Percentiles rank a stretch among this genome's conserved stretches.
phyloP scores from a whole-genome alignment of 2,329 filamentous ascomycete genomes.

The Sporothrix pallida region DNA sequence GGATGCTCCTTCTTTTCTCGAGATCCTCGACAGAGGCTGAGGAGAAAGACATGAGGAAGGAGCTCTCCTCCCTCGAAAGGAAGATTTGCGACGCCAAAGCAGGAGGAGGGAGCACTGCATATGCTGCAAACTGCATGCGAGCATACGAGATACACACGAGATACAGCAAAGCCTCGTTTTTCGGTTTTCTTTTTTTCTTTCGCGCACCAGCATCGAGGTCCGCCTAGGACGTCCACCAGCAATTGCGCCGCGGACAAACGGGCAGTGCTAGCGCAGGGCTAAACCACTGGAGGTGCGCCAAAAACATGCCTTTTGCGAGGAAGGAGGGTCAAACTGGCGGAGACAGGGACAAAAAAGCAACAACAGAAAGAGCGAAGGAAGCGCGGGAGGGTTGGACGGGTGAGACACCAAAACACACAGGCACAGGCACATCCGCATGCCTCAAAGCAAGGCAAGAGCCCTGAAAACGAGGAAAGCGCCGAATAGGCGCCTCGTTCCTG shows the following conservation, averaged over 20 bases:
- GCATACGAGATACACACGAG: neutral
- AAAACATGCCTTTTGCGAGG: neutral
- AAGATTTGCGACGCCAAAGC: neutral
- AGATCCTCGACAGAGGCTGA: neutral
- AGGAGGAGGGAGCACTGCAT: neutral
- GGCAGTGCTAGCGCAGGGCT: conserved; percentile 16
- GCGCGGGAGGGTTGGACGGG: conserved; percentile 10
- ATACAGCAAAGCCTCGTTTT: neutral
- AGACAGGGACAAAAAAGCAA: conserved; percentile 1
- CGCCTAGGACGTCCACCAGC: neutral
- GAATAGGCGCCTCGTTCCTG: no score
- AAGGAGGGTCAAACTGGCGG: conserved; percentile 10
- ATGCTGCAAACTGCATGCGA: neutral
- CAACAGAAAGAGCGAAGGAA: conserved; percentile 2
- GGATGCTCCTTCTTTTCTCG: neutral
- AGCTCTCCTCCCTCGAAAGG: no score
- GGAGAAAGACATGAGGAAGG: no score
- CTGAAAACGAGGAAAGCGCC: neutral
- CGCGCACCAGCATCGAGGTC: neutral
- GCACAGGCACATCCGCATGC: neutral
- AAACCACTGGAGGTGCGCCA: conserved; percentile 6
- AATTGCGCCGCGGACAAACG: conserved; percentile 1
- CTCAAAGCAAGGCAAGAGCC: neutral
- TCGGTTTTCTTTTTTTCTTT: no score
- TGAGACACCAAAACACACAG: neutral